phyloP scores from a whole-genome alignment of 352 stramenopile genomes.

The Blastocystis sp. region DNA sequence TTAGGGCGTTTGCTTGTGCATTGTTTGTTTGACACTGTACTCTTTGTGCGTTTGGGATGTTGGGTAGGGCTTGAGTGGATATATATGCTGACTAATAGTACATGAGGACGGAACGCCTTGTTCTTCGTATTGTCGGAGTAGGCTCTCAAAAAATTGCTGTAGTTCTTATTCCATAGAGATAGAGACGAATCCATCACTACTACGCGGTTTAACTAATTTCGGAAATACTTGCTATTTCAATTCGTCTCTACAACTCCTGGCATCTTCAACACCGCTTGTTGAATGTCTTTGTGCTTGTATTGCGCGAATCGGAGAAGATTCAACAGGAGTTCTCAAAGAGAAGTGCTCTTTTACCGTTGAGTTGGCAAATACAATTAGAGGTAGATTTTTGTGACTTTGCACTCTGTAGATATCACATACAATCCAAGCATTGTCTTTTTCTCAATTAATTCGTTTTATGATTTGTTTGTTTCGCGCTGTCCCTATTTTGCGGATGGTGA shows the following conservation, averaged over 20 bases:
- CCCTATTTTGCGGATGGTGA: background rate
- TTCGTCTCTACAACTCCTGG: slow-evolving; percentile 64
- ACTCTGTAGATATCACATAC: slow-evolving; percentile 32
- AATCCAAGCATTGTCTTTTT: slow-evolving; percentile 28
- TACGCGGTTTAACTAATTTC: slow-evolving; percentile 68
- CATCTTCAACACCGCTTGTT: background rate
- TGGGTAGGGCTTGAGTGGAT: background rate
- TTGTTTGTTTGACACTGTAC: background rate
- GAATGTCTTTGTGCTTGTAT: slow-evolving; percentile 41
- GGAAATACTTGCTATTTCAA: slow-evolving; percentile 73
- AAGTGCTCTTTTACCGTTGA: background rate
- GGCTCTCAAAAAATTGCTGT: background rate
- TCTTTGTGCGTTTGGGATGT: background rate
- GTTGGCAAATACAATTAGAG: background rate
- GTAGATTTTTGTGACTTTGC: background rate
- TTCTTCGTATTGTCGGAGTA: slow-evolving; percentile 19
- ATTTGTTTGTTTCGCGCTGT: background rate
- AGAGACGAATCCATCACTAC: background rate
- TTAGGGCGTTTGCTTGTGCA: background rate
- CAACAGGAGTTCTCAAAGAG: background rate
- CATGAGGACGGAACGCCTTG: slow-evolving; percentile 25
- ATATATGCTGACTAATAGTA: background rate
- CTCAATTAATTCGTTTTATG: background rate
- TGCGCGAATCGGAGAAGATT: background rate
- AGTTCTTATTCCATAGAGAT: slow-evolving; percentile 3